Conservation (phyloP, 495 filamentous ascomycete species). For the Evansstolkia leycettana region DNA sequence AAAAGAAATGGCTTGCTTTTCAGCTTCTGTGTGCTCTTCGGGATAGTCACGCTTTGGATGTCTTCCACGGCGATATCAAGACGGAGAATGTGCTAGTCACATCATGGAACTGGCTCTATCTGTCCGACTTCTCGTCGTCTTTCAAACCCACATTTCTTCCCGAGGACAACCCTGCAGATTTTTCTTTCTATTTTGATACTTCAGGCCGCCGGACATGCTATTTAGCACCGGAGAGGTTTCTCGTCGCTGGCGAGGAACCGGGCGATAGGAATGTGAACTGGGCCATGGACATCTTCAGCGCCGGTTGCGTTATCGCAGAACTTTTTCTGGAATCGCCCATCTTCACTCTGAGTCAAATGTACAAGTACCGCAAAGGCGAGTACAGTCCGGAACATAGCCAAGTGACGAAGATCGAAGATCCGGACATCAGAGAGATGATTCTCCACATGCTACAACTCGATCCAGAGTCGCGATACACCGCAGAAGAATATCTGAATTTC, state of each 20-base stretch:
- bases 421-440: slow-evolving; percentile 75
- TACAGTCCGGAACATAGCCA: slow-evolving; percentile 77
- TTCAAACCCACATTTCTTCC: slow-evolving; percentile 94
- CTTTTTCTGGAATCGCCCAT: slow-evolving; percentile 92
- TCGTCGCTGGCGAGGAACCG: slow-evolving; percentile 52
- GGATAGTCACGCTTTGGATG: slow-evolving; percentile 80
- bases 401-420: slow-evolving; percentile 77
- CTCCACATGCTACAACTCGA: slow-evolving; percentile 92
- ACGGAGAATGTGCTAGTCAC: slow-evolving; percentile 94
- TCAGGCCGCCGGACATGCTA: slow-evolving; percentile 93
- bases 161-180: slow-evolving; percentile 94
- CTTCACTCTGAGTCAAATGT: slow-evolving; percentile 85
- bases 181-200: slow-evolving; percentile 94
- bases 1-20: slow-evolving; percentile 98
- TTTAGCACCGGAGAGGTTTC: slow-evolving; percentile 85
- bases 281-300: slow-evolving; percentile 99
- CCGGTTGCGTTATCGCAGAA: slow-evolving; percentile 94
- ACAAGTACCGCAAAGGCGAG: slow-evolving; percentile 82
- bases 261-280: slow-evolving; percentile 60
- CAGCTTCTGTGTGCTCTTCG: slow-evolving; percentile 87
- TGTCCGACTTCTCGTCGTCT: slow-evolving; percentile 87
- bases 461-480: slow-evolving; percentile 81
- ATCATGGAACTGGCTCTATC: slow-evolving; percentile 98
- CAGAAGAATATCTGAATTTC: slow-evolving; percentile 87
- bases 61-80: slow-evolving; percentile 98